Percentiles rank a stretch among this genome's conserved stretches.
phyloP scores from a whole-genome alignment of 2,329 filamentous ascomycete genomes.

The Aspergillus sp. region DNA sequence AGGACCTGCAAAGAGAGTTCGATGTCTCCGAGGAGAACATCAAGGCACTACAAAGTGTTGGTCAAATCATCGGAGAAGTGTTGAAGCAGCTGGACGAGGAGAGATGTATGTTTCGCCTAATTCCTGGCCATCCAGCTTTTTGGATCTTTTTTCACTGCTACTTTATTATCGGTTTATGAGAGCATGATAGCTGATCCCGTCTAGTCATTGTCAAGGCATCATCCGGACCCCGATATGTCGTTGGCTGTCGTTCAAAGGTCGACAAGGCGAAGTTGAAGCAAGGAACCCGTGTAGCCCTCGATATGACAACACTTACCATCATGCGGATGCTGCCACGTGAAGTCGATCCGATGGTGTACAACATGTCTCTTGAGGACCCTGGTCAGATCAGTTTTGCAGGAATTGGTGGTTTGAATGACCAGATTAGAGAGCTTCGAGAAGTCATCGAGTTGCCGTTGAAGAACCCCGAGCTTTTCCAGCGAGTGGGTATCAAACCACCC shows the following conservation, averaged over 20 bases:
- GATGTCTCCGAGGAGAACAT: conserved; percentile 98
- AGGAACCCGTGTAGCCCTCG: conserved; percentile 91
- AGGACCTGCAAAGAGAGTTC: conserved; percentile 89
- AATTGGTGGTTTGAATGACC: conserved; percentile 95
- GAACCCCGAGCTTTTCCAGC: conserved; percentile 94
- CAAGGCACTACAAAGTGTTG: conserved; percentile 97
- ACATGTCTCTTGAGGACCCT: conserved; percentile 98
- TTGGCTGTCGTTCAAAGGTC: conserved; percentile 96
- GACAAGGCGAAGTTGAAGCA: conserved; percentile 97
- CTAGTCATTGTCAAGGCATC: conserved; percentile 98
- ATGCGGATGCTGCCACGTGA: conserved; percentile 99
- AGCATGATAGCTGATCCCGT: conserved; percentile 16
- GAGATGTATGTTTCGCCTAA: conserved; percentile 65
- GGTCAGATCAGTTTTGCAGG: conserved; percentile 97
- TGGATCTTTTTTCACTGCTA: background rate
- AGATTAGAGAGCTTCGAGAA: conserved; percentile 94
- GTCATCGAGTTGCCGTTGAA: conserved; percentile 97
- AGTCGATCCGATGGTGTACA: conserved; percentile 97
- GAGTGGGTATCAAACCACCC: conserved; percentile 97
- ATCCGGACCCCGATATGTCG: conserved; percentile 93
- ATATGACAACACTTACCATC: conserved; percentile 99
- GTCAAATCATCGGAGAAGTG: conserved; percentile 98
- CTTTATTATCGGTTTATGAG: conserved; percentile 1
- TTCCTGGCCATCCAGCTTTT: conserved; percentile 2
- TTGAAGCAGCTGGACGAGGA: conserved; percentile 98